Evolutionary conservation across 805 yeast genomes (phyloP), one percentile per base, ranked within the genome.

Genomic region (Ogataea polymorpha): DNA sequence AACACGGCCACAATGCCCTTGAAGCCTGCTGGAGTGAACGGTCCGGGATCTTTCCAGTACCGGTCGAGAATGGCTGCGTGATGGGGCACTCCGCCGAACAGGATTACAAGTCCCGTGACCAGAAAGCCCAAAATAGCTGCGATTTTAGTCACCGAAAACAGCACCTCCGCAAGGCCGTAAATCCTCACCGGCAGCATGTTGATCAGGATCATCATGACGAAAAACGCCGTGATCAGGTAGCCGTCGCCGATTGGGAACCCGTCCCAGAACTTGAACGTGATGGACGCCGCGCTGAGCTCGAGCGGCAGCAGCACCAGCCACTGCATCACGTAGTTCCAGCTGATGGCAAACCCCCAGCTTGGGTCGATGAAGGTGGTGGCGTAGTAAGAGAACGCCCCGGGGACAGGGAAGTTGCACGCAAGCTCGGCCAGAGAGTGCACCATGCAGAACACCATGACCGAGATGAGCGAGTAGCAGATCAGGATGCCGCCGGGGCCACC

Each of bases 401-500:
- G 70, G 13, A 79, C 71, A 9, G 86, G 86, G 59, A 74, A 78
- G 3, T 79, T 68, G 27, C 79, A 76, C 23, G 81, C 76, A 44
- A 80, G 46, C 53, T 80, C 86, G 44, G 82, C 81, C 18, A 79
- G 59, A 2, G 84, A 75, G 62, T 79, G 82, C 49, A 79, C 76
- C 53, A 81, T 76, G 48, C 70, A 63, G 59, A 69, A 79, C 35
- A 80, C 72, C 68, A 80, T 68, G 6, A 76, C 55, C 42, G 83
- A 82, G 20, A 76, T 69, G 27, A 78, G 61, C 16, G 61, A 50
- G 68, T 80, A 74, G 46, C 76, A 80, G 30, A 80, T 74, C 37
- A 81, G 68, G 25, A 81, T 58, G 24, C 82, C 74, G 3, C 79
- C 85, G 5, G 86, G 83, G 30, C 88, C 88, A 54, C 83, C 83